Percentiles rank a stretch among this genome's conserved stretches.
phyloP scores from a whole-genome alignment of 2,329 filamentous ascomycete genomes.

The Sclerotinia minor region DNA sequence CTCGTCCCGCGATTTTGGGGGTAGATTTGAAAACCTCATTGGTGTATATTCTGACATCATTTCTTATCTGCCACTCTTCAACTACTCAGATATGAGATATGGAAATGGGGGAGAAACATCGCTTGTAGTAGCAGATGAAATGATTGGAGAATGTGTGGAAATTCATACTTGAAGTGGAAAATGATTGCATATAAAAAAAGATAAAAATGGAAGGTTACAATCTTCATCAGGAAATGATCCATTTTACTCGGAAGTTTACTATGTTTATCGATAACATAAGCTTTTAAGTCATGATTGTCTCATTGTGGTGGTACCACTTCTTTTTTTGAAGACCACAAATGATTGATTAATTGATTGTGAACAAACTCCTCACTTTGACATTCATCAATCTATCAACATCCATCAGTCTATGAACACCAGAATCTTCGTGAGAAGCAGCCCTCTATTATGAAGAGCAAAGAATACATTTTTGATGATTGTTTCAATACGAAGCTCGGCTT shows the following conservation, averaged over 20 bases:
- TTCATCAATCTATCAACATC: too few species aligned
- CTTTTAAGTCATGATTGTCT: too few species aligned
- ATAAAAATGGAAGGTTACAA: slow-evolving; percentile 6
- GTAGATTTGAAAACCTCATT: background rate
- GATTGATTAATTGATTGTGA: too few species aligned
- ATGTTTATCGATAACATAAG: background rate
- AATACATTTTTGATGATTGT: background rate
- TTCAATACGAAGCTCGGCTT: background rate
- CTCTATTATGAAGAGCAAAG: background rate
- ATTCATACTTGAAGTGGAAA: background rate
- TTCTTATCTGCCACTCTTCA: background rate
- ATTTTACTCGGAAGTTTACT: background rate
- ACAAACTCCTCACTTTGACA: background rate
- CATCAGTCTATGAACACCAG: background rate
- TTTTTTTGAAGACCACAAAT: too few species aligned
- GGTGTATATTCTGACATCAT: background rate
- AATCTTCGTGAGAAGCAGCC: background rate
- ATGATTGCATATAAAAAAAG: background rate
- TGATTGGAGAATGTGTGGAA: background rate
- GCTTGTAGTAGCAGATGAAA: background rate
- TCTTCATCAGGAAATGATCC: background rate
- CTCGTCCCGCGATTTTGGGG: background rate
- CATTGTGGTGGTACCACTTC: too few species aligned
- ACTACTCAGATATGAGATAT: background rate
- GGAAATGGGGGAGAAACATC: background rate